A percentile compares a stretch with the other conserved stretches of the same genome.
Evolutionary conservation across 768 basidiomycete genomes (phyloP).

Genomic region (Leccinum arenicola): DNA sequence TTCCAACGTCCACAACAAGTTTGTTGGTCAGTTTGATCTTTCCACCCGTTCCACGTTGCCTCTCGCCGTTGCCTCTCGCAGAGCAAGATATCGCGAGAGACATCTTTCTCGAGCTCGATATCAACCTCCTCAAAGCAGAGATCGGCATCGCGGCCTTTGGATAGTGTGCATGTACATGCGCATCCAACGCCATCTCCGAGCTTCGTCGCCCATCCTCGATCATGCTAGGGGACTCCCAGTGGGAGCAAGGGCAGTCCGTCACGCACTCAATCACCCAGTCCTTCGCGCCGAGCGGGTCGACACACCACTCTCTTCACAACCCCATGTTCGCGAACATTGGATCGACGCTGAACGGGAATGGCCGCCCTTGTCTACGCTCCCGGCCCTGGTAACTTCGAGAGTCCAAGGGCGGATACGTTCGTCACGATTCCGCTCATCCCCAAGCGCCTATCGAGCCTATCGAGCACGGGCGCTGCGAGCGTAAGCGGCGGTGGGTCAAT

Average conservation of each 20-base stretch:
- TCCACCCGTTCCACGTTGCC: neutral
- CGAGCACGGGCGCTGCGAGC: slow-evolving; percentile 25
- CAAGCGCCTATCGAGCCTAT: slow-evolving; percentile 29
- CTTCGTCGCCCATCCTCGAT: slow-evolving; percentile 72
- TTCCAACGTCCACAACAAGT: slow-evolving; percentile 76
- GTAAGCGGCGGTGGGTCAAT: slow-evolving; percentile 24
- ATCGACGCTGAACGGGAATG: slow-evolving; percentile 21
- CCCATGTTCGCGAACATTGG: slow-evolving; percentile 35
- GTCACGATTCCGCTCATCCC: slow-evolving; percentile 12
- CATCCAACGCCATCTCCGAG: slow-evolving; percentile 88
- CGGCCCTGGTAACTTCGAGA: slow-evolving; percentile 28
- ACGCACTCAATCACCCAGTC: slow-evolving; percentile 29
- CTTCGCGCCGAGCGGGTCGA: slow-evolving; percentile 37
- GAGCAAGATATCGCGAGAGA: slow-evolving; percentile 99
- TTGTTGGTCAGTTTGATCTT: slow-evolving; percentile 58
- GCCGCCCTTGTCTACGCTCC: slow-evolving; percentile 21
- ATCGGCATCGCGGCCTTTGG: slow-evolving; percentile 94
- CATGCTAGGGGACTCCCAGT: slow-evolving; percentile 47
- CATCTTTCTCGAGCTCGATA: slow-evolving; percentile 91
- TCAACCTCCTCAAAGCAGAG: slow-evolving; percentile 86
- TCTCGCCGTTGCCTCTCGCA: slow-evolving; percentile 29
- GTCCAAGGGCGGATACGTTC: slow-evolving; percentile 23
- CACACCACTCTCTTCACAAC: slow-evolving; percentile 44
- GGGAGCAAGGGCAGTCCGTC: slow-evolving; percentile 32
- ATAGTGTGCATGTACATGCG: slow-evolving; percentile 66